Evolutionary conservation across 1,284 basidiomycete species (phyloP).

Genomic region (Boletus subluridellus): DNA sequence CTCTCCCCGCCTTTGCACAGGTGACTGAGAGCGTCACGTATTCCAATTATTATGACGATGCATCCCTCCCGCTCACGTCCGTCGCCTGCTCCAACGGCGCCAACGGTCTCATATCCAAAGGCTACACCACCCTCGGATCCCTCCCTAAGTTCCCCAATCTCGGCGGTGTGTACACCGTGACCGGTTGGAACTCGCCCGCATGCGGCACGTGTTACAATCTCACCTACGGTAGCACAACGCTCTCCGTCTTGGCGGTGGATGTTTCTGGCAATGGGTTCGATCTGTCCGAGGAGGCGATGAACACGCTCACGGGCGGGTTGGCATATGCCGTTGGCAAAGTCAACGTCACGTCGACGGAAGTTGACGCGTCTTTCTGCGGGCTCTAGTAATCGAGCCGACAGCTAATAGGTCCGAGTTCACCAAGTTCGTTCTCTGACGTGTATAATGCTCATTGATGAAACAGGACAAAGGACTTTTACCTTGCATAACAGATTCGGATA

Average conservation of each 20-base stretch:
- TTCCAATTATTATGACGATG: constrained; percentile 42
- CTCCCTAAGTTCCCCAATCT: constrained; percentile 52
- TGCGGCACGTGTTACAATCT: constrained; percentile 38
- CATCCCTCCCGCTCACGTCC: constrained; percentile 29
- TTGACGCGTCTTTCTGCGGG: constrained; percentile 27
- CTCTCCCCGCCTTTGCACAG: constrained; percentile 19
- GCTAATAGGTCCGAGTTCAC: not conserved
- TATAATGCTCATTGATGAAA: too few species aligned
- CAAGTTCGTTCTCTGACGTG: not conserved
- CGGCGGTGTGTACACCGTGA: constrained; percentile 44
- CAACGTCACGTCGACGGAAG: constrained; percentile 17
- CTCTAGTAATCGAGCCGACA: constrained; percentile 7
- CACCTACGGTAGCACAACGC: constrained; percentile 21
- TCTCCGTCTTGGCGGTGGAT: constrained; percentile 37
- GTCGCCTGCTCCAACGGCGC: constrained; percentile 51
- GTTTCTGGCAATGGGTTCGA: constrained; percentile 32
- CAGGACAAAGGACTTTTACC: too few species aligned
- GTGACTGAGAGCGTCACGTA: constrained; percentile 23
- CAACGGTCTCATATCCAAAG: constrained; percentile 40
- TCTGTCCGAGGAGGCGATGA: constrained; percentile 37
- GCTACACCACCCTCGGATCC: constrained; percentile 45
- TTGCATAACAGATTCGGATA: not conserved
- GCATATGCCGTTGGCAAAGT: constrained; percentile 30
- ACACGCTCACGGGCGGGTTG: constrained; percentile 32
- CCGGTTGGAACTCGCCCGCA: constrained; percentile 27